Base-by-base conservation (phyloP, 371 early-diverging fungal species). In the Smittium mucronatum region DNA sequence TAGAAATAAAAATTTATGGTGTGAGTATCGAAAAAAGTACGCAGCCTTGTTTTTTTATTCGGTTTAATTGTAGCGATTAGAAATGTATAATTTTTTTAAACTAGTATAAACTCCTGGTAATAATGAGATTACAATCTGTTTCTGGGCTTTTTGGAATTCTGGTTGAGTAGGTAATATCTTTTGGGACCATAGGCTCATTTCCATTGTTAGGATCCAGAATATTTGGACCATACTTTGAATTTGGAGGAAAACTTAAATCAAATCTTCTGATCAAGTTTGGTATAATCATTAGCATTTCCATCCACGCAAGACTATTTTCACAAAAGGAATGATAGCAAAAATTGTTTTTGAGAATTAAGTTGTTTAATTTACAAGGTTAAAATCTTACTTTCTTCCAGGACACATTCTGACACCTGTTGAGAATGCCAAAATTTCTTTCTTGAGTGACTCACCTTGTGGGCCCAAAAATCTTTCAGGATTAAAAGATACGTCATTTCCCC, bases 361-460 rank as follows among this genome's bases (percentile, higher is more conserved):
- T n/a, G n/a, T n/a, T n/a, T 11, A 30, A 73, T 73, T 25, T 21
- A 58, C 58, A 58, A n/a, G n/a, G 58, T n/a, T 25, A 58, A n/a
- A n/a, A n/a, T n/a, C n/a, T n/a, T n/a, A 64, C 21, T 79, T 34
- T 11, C 69, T 64, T 0, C 79, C 79, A 11, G 77, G 75, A 21
- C 79, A 79, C 1, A 63, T 70, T 15, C 79, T 65, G 11, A 79
- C 76, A 26, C 79, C 79, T 1, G 67, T 63, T n/a, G 76, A 72
- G 30, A 79, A 79, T 0, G 73, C 75, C 69, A 80, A 25, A 15
- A 80, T 30, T 0, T 33, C 65, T 1, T 59, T 70, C 67, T 74
- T 70, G 1, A 33, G 33, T 25, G 36, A 67, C 1, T 17, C 60
- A 34, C 72, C 60, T 0, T 72, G 70, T 1, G 63, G 59, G 2